Base-by-base conservation (phyloP, 2,329 filamentous ascomycete genomes). In the Chalaropsis thielavioides region DNA sequence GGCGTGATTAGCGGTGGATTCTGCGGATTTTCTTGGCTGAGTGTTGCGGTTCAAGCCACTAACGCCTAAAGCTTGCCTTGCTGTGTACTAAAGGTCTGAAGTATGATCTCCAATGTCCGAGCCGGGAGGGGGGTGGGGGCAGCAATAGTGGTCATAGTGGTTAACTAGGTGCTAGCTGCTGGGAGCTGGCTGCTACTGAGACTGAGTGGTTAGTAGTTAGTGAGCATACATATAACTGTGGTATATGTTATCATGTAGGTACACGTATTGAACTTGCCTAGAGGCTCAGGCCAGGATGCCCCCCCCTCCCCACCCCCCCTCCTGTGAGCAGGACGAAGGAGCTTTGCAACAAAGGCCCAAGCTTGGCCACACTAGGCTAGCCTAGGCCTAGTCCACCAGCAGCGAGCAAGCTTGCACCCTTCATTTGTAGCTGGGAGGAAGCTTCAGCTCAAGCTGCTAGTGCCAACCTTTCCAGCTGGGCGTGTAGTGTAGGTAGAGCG, bases 381-480 rank as follows among this genome's bases (percentile, higher is more conserved):
- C 6, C 27, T 7, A 27, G 17, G 7, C 19, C 51, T 13, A 58
- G 27, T 27, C 51, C 24, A 58, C 51, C 13, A 31, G 3, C 31
- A 17, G 27, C 13, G 27, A 58, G 51, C 46, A 51, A 38, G 10
- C 31, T 35, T 38, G 27, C 3, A 58, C 51, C 38, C 51, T 31
- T 27, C 51, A 58, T 27, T 35, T 58, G 24, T 17, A 58, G 15
- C 5, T 35, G 24, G 51, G 15, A 58, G 51, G 51, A 58, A n/a
- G 51, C 51, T 58, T 58, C 51, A 58, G 51, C 51, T 58, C 5
- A 4, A 58, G 51, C 27, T 38, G 51, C 51, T 58, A 58, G 51
- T 58, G 51, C 51, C 51, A 58, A 58, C 51, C 27, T 35, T 58
- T 58, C 51, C 51, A 58, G 51, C 51, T 58, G 51, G 51, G 51